Percentiles rank a stretch among this genome's conserved stretches.
Conservation (phyloP, 495 filamentous ascomycete genomes). For the Aspergillus egyptiacus region DNA sequence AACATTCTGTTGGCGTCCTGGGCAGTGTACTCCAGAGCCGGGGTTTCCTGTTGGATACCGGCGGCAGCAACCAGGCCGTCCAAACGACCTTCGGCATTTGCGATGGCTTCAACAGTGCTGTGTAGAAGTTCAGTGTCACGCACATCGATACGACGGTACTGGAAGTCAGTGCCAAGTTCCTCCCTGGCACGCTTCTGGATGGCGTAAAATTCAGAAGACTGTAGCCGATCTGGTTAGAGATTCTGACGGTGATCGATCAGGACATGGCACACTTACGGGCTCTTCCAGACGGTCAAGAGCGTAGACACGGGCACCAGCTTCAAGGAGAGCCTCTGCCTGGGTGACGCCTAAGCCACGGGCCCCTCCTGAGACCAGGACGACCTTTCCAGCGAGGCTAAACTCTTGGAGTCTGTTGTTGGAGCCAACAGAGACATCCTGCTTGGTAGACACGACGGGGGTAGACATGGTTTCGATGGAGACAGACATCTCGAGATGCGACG, state of each 20-base stretch:
- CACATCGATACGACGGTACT: constrained; percentile 81
- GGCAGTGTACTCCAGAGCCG: constrained; percentile 62
- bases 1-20: constrained; percentile 67
- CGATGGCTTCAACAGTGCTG: constrained; percentile 61
- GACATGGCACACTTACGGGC: constrained; percentile 27
- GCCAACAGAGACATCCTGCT: constrained; percentile 31
- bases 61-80: constrained; percentile 75
- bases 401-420: constrained; percentile 56
- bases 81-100: constrained; percentile 61
- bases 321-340: constrained; percentile 73
- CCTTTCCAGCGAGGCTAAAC: constrained; percentile 71
- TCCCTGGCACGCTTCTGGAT: constrained; percentile 58
- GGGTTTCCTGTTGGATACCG: constrained; percentile 63
- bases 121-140: constrained; percentile 67
- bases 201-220: constrained; percentile 53
- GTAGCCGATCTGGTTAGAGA: constrained; percentile 1
- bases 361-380: constrained; percentile 72
- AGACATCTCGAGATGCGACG: constrained; percentile 26
- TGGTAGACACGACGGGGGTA: constrained; percentile 20
- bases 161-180: constrained; percentile 62
- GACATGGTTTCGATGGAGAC: constrained; percentile 37
- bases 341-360: constrained; percentile 73
- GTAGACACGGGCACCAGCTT: constrained; percentile 64
- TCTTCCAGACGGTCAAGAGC: constrained; percentile 43
- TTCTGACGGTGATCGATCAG: background rate